Evolutionary conservation across 768 basidiomycete species (phyloP).

Genomic region (Amanita jacksonii): DNA sequence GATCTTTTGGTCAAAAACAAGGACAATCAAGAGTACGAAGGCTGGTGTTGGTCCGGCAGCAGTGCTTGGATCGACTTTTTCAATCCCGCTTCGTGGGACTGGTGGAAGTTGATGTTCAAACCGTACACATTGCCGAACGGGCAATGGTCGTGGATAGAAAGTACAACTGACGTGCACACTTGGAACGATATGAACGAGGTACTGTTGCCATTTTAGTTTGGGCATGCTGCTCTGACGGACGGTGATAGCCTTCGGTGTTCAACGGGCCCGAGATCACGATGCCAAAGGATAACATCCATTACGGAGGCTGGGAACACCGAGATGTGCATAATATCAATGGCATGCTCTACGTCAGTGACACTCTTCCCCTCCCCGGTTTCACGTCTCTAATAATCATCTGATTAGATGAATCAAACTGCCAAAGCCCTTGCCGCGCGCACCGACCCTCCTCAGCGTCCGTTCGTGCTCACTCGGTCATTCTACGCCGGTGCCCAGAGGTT

Average conservation of each 20-base stretch:
- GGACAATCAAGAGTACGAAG: slow-evolving; percentile 80
- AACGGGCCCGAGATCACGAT: slow-evolving; percentile 92
- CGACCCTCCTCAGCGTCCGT: slow-evolving; percentile 72
- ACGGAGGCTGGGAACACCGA: slow-evolving; percentile 96
- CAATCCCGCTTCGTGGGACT: slow-evolving; percentile 80
- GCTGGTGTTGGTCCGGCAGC: slow-evolving; percentile 98
- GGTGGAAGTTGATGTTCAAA: slow-evolving; percentile 87
- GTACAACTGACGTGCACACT: slow-evolving; percentile 78
- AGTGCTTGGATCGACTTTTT: slow-evolving; percentile 98
- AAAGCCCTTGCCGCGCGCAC: slow-evolving; percentile 74
- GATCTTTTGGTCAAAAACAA: slow-evolving; percentile 75
- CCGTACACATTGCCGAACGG: slow-evolving; percentile 37
- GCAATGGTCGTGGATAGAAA: slow-evolving; percentile 69
- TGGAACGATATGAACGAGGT: slow-evolving; percentile 99
- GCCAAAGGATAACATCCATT: slow-evolving; percentile 62
- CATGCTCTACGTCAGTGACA: slow-evolving; percentile 70
- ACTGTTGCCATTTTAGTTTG: no score
- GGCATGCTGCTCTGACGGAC: background rate
- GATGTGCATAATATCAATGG: slow-evolving; percentile 98
- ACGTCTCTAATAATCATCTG: no score
- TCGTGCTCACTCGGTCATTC: slow-evolving; percentile 93
- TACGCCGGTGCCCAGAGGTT: slow-evolving; percentile 93
- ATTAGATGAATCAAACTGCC: slow-evolving; percentile 79
- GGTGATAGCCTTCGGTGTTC: slow-evolving; percentile 78
- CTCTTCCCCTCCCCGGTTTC: background rate